Conservation (phyloP, 2,329 filamentous ascomycete species). For the Colletotrichum sp. region DNA sequence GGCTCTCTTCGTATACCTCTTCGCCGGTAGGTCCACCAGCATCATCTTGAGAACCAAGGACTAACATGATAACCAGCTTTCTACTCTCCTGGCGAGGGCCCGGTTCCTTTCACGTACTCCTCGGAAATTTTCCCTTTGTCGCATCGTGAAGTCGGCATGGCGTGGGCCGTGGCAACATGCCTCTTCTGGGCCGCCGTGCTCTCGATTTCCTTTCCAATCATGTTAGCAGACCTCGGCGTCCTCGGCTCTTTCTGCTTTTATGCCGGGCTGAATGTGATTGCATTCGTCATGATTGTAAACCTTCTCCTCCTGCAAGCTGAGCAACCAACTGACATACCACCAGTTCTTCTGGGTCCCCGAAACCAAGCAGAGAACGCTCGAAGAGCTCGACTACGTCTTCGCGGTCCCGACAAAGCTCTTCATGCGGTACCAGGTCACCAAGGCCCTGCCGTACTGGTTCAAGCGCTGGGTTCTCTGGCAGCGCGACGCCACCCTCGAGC, state of each 20-base stretch:
- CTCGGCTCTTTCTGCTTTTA: slow-evolving; percentile 55
- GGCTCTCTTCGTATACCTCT: slow-evolving; percentile 69
- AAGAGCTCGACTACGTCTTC: slow-evolving; percentile 48
- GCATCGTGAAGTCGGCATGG: slow-evolving; percentile 69
- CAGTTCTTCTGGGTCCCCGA: slow-evolving; percentile 61
- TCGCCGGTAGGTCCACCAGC: slow-evolving; percentile 44
- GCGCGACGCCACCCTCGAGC: slow-evolving; percentile 39
- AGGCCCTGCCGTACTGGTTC: slow-evolving; percentile 37
- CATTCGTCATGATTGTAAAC: slow-evolving; percentile 53
- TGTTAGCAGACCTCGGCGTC: slow-evolving; percentile 40
- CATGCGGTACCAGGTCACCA: slow-evolving; percentile 34
- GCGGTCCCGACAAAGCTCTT: slow-evolving; percentile 35
- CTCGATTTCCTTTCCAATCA: slow-evolving; percentile 55
- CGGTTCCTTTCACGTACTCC: slow-evolving; percentile 66
- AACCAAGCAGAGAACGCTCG: slow-evolving; percentile 62
- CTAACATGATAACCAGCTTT: slow-evolving; percentile 41
- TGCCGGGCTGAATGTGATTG: slow-evolving; percentile 58
- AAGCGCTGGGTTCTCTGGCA: slow-evolving; percentile 32
- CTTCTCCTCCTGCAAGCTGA: not conserved
- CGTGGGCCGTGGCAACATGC: slow-evolving; percentile 65
- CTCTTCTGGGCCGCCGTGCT: slow-evolving; percentile 59
- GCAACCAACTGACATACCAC: not conserved
- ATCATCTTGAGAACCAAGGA: not conserved
- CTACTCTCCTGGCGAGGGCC: slow-evolving; percentile 65
- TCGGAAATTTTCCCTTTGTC: slow-evolving; percentile 64